A percentile compares a stretch with the other conserved stretches of the same genome.
phyloP scores from a whole-genome alignment of 352 stramenopile species.

The Globisporangium cystogenes region DNA sequence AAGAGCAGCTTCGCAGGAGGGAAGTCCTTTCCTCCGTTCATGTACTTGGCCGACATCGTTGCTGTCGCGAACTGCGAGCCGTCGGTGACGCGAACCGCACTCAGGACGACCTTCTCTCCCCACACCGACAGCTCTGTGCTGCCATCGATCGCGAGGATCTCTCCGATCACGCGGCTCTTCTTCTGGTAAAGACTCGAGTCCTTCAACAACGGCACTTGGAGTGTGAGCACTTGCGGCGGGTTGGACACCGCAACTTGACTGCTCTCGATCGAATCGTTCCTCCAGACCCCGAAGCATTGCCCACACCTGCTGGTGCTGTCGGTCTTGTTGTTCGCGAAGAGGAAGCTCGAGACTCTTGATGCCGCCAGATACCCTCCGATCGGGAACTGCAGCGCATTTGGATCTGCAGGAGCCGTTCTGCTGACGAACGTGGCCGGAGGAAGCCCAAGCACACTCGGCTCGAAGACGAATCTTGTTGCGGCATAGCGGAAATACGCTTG shows the following conservation, averaged over 20 bases:
- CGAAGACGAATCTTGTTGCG: slow-evolving; percentile 51
- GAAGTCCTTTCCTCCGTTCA: slow-evolving; percentile 15
- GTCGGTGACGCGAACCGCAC: slow-evolving; percentile 27
- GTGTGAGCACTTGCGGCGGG: slow-evolving; percentile 8
- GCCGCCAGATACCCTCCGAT: slow-evolving; percentile 19
- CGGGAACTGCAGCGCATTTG: slow-evolving; percentile 10
- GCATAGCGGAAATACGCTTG: slow-evolving; percentile 45
- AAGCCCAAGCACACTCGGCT: slow-evolving; percentile 26
- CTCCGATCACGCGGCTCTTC: slow-evolving; percentile 29
- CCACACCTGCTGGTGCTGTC: background rate
- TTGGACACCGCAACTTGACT: background rate
- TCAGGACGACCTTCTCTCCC: slow-evolving; percentile 22
- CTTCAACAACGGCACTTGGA: slow-evolving; percentile 20
- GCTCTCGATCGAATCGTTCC: slow-evolving; percentile 6
- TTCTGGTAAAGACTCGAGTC: slow-evolving; percentile 22
- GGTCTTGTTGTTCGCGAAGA: slow-evolving; percentile 1
- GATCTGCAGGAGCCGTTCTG: slow-evolving; percentile 1
- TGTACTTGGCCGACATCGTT: slow-evolving; percentile 20
- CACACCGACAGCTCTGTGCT: slow-evolving; percentile 21
- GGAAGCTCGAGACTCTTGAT: background rate
- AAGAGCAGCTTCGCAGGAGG: slow-evolving; percentile 40
- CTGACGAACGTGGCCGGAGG: slow-evolving; percentile 1
- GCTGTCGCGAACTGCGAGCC: slow-evolving; percentile 55
- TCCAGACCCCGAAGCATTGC: slow-evolving; percentile 10
- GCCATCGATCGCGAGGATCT: slow-evolving; percentile 34